Base-by-base conservation (phyloP, 345 rosid species). In the Salix viminalis region DNA sequence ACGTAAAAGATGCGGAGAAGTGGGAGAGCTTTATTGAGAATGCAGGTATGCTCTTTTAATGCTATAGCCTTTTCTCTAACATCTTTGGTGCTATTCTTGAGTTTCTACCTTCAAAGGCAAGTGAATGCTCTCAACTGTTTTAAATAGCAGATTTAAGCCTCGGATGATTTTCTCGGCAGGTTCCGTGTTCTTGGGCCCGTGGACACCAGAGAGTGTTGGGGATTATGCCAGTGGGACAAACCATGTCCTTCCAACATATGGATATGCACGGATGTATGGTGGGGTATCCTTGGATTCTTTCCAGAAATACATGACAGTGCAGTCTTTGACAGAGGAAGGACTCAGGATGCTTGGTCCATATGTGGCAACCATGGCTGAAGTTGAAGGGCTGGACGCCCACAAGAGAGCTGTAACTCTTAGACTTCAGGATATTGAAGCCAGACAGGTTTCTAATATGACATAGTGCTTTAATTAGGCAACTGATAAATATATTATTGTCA, bases 141-240 rank as follows among this genome's bases (percentile, higher is more conserved):
- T 3, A 56, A n/a, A 58, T n/a, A 58, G 23, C 52, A 58, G 13
- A 6, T 32, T 5, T 32, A 24, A 28, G 68, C 62, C n/a, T 19
- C 13, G 46, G n/a, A 28, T 24, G 12, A 65, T 54, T 46, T 65
- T 24, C 14, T 21, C 70, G 60, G 62, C 85, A 91, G 96, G 98
- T 24, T 94, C 97, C 0, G 97, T 92, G 75, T 94, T 94, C 82
- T 32, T 94, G 70, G 98, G 97, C 21, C 88, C 85, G 39, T 93
- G 99, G 98, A 96, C 98, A 1, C 98, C 99, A 2, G 97, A 93
- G 84, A 96, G 99, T 62, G 97, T 93, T 50, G 99, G 98, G 61
- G 97, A 96, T 79, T 93, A 96, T 78, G 99, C 98, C 2, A 96
- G 98, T 4, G 98, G 97, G 36, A 95, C 96, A 78, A 92, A 94